Conservation (phyloP, 257 asterid genomes). For the Capsicum rhomboideum region DNA sequence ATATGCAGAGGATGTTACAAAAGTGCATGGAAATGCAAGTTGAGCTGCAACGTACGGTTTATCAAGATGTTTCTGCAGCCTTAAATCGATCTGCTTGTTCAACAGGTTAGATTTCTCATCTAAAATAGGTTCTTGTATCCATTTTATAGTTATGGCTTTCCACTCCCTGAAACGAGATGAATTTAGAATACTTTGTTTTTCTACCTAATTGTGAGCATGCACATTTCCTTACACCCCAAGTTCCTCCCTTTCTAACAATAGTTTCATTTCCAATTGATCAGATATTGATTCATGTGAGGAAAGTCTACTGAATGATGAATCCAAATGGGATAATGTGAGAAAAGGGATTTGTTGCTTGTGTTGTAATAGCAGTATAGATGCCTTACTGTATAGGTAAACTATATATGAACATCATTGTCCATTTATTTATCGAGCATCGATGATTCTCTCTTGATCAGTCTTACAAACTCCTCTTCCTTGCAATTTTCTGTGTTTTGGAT, state of each 20-base stretch:
- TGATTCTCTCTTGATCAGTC: not conserved
- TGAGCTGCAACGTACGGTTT: conserved; percentile 60
- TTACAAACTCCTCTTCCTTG: not conserved
- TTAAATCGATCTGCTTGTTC: conserved; percentile 43
- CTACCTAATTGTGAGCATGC: not conserved
- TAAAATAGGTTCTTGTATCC: not conserved
- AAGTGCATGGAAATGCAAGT: conserved; percentile 83
- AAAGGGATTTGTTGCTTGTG: conserved; percentile 87
- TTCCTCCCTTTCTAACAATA: not conserved
- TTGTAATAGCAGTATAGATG: conserved; percentile 41
- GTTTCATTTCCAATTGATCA: not conserved
- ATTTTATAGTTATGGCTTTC: not conserved
- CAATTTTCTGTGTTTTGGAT: not conserved
- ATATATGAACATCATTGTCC: not conserved
- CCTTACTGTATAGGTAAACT: conserved; percentile 75
- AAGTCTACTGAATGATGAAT: conserved; percentile 24
- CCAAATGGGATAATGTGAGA: conserved; percentile 61
- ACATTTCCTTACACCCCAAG: not conserved
- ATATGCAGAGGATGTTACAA: conserved; percentile 74
- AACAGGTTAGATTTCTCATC: conserved; percentile 29
- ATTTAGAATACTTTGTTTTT: not conserved
- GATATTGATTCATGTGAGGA: conserved; percentile 29
- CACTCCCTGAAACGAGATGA: not conserved
- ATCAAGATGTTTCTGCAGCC: conserved; percentile 81
- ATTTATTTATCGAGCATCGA: not conserved